phyloP scores from a whole-genome alignment of 495 filamentous ascomycete genomes.

The Diplogelasinospora grovesii region DNA sequence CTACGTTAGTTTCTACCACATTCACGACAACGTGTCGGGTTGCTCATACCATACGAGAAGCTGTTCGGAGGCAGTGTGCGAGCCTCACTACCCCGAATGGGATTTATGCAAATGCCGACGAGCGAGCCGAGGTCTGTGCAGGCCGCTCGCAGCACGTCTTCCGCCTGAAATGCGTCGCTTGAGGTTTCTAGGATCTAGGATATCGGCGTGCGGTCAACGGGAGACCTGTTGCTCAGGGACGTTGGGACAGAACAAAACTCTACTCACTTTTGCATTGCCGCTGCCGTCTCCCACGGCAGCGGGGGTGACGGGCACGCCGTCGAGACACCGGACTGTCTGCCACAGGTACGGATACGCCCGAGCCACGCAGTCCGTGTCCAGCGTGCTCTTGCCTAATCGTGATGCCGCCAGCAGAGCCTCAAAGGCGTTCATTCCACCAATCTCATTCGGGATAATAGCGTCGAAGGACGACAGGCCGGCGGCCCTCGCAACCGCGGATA shows the following conservation, averaged over 20 bases:
- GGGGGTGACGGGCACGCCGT: conserved; percentile 44
- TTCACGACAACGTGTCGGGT: no score
- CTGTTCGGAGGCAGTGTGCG: conserved; percentile 45
- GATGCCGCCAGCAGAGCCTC: no score
- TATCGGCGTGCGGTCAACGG: no score
- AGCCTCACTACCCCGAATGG: conserved; percentile 42
- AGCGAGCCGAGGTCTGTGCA: conserved; percentile 43
- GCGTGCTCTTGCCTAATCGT: conserved; percentile 40
- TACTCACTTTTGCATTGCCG: no score
- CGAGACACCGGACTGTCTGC: no score
- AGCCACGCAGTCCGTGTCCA: conserved; percentile 51
- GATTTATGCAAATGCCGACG: conserved; percentile 39
- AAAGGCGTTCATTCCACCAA: conserved; percentile 50
- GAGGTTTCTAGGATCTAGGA: conserved; percentile 40
- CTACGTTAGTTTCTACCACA: no score
- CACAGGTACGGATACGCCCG: conserved; percentile 51
- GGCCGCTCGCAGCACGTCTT: conserved; percentile 35
- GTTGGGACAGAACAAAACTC: no score
- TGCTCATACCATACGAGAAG: no score
- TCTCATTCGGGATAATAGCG: conserved; percentile 45
- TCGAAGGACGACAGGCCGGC: no score
- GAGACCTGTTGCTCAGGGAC: no score
- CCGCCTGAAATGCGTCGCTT: conserved; percentile 31
- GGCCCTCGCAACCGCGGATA: no score
- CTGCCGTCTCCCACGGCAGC: conserved; percentile 45